Evolutionary conservation across 2,329 filamentous ascomycete genomes (phyloP).

Genomic region (Pestalotiopsis sp.): DNA sequence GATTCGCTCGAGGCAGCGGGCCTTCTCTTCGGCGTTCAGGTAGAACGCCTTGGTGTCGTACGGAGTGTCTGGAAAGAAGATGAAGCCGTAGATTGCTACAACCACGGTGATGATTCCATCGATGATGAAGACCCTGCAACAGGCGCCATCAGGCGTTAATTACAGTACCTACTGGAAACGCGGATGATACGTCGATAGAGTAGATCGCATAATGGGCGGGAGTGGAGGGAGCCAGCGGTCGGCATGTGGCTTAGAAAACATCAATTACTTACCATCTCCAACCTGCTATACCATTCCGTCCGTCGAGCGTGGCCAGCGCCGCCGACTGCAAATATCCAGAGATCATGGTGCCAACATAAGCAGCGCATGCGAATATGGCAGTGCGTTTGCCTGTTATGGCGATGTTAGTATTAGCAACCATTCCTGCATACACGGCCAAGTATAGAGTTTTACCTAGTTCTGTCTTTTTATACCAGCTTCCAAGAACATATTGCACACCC

Average conservation of each 20-base stretch:
- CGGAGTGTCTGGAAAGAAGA: conserved; percentile 54
- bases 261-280: conserved; percentile 51
- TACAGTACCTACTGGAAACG: too few species aligned
- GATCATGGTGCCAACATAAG: conserved; percentile 63
- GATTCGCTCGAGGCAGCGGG: conserved; percentile 42
- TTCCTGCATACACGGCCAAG: not conserved
- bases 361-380: conserved; percentile 65
- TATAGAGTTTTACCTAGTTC: conserved; percentile 48
- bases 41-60: conserved; percentile 41
- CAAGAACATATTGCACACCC: conserved; percentile 52
- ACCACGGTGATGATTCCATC: conserved; percentile 57
- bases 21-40: conserved; percentile 35
- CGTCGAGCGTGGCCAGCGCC: conserved; percentile 40
- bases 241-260: too few species aligned
- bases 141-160: not conserved
- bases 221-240: too few species aligned
- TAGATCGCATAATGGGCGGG: too few species aligned
- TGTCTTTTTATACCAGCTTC: conserved; percentile 62
- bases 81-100: conserved; percentile 52
- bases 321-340: conserved; percentile 59
- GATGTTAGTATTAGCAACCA: not conserved
- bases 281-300: conserved; percentile 46
- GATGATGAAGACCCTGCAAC: conserved; percentile 34
- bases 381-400: conserved; percentile 51
- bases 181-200: too few species aligned